Percentiles rank a stretch among this genome's conserved stretches.
These are phyloP conservation scores for Phaeophleospora eucalypticola DNA, from an alignment of 2,329 filamentous ascomycete genomes.

Conservation along the genomic window DNA sequence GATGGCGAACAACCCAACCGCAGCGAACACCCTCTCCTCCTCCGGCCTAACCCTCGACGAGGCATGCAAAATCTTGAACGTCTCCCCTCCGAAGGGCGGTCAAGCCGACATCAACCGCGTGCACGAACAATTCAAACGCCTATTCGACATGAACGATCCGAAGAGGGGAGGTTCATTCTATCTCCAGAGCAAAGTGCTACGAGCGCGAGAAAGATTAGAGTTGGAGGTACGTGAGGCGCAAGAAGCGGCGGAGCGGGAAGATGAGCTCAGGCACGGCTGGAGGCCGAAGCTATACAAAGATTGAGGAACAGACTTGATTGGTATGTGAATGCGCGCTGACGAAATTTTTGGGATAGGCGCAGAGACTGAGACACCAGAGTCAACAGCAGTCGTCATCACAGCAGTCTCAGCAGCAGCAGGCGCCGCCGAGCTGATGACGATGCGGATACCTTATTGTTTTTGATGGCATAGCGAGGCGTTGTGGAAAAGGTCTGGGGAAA, in stretches of 20 bases:
- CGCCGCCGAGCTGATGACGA: slow-evolving; percentile 17
- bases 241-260: slow-evolving; percentile 68
- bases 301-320: slow-evolving; percentile 37
- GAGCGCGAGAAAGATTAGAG: slow-evolving; percentile 89
- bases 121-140: slow-evolving; percentile 81
- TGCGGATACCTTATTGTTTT: slow-evolving; percentile 8
- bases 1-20: slow-evolving; percentile 21
- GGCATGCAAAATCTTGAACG: slow-evolving; percentile 95
- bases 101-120: slow-evolving; percentile 75
- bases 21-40: slow-evolving; percentile 54
- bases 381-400: slow-evolving; percentile 8
- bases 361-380: slow-evolving; percentile 25
- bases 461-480: slow-evolving; percentile 30
- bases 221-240: slow-evolving; percentile 71
- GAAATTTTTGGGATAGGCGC: slow-evolving; percentile 20
- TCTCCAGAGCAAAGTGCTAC: slow-evolving; percentile 90
- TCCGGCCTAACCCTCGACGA: slow-evolving; percentile 88
- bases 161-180: slow-evolving; percentile 97
- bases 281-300: slow-evolving; percentile 95
- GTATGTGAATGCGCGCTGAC: slow-evolving; percentile 19
- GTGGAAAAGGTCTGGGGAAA: slow-evolving; percentile 4
- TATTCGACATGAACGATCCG: slow-evolving; percentile 93
- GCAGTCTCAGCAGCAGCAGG: slow-evolving; percentile 4
- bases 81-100: slow-evolving; percentile 78
- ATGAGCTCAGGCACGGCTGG: slow-evolving; percentile 79